Evolutionary conservation across 805 yeast genomes (phyloP).

Genomic region (Suhomyces xylopsoci): DNA sequence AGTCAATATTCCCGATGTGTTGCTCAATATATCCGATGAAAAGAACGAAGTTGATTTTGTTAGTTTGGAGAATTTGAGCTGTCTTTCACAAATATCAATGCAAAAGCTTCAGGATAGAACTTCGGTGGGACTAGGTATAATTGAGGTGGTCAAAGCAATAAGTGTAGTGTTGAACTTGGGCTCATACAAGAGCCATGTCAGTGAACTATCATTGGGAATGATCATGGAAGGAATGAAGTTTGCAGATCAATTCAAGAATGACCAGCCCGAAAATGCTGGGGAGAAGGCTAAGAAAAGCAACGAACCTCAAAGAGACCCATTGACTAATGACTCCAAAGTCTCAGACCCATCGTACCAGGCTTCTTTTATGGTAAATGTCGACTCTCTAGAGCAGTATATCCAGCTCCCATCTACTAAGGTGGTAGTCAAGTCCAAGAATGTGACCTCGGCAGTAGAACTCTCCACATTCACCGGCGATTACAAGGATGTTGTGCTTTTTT

Average conservation of each 20-base stretch:
- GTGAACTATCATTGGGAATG: constrained; percentile 13
- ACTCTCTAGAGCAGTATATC: background rate
- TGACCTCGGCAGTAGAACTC: background rate
- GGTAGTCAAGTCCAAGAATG: background rate
- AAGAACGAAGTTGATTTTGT: constrained; percentile 14
- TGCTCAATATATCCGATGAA: constrained; percentile 2
- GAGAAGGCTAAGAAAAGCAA: too few relatives aligned
- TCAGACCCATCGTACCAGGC: background rate
- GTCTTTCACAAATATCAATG: background rate
- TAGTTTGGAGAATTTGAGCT: constrained; percentile 9
- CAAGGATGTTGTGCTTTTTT: constrained; percentile 1
- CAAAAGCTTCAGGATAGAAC: constrained; percentile 6
- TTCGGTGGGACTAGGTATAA: constrained; percentile 8
- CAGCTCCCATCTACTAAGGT: background rate
- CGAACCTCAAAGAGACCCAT: too few relatives aligned
- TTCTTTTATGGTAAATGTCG: background rate
- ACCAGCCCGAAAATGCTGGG: background rate
- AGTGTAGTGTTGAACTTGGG: constrained; percentile 13
- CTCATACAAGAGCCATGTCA: constrained; percentile 19
- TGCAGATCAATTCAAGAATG: background rate
- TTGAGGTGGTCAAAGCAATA: constrained; percentile 4
- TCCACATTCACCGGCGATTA: background rate
- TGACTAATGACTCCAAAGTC: background rate
- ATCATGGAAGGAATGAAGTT: constrained; percentile 1
- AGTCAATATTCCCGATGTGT: constrained; percentile 4